Base-by-base conservation (phyloP, 257 asterid species). In the Nicotiana knightiana region DNA sequence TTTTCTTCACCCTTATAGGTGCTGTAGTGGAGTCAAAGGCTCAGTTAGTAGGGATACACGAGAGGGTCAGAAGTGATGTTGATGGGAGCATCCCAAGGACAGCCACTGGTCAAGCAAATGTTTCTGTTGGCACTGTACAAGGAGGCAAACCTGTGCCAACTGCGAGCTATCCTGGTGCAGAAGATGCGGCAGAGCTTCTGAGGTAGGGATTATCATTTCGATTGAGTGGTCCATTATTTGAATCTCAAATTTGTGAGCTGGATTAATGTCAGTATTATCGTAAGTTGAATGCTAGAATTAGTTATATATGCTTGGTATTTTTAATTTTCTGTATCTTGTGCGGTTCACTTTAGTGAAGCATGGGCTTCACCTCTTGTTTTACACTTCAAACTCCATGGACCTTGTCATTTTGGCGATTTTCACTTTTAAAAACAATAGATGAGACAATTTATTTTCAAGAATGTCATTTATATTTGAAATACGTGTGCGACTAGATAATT, bases 1-100 rank as follows among this genome's bases (percentile, higher is more conserved):
- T 59, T 3, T 62, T 67, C 37, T 77, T 66, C 81, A 54, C 66
- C 21, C 64, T 82, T 55, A 3, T 83, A 96, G 99, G 98, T 81
- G 96, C 90, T 68, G 97, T 96, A 39, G 76, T 94, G 84, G 96
- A 94, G 87, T 90, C 98, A 46, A 96, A 93, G 86, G 85, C 99
- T 70, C 98, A 90, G 67, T 84, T 96, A 83, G 90, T 89, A 11
- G 99, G 99, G 61, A 87, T 91, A 83, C 97, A 93, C 30, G 98
- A 94, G 92, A 92, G 99, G 88, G 99, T 96, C 84, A 90, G 98
- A 87, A 96, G 97, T 1, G 99, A 94, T 82, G 85, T 90, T 33
- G 97, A 76, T 58, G 88, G 88, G 85, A 87, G 77, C n/a, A 71
- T 65, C 88, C 15, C 86, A 81, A 75, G 87, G 89, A 59, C 81